These are phyloP conservation scores for Filobasidium wieringae DNA, from an alignment of 768 basidiomycete species.

Conservation along the genomic window DNA sequence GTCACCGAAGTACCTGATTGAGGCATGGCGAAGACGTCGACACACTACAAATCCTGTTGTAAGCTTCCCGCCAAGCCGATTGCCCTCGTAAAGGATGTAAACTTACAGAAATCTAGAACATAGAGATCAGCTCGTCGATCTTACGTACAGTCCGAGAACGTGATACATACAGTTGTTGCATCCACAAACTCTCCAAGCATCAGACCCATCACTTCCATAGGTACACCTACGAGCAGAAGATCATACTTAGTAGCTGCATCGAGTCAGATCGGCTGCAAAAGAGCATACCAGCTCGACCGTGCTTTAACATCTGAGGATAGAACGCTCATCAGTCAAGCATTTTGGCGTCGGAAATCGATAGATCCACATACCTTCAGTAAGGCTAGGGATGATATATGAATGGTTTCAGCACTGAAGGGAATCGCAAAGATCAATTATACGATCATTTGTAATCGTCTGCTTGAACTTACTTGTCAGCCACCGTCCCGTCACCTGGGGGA, in stretches of 20 bases:
- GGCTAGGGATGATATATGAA: conserved; percentile 95
- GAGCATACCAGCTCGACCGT: conserved; percentile 64
- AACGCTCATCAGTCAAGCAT: conserved; percentile 1
- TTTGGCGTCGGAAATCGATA: not conserved
- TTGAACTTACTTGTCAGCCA: conserved; percentile 9
- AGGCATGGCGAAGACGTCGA: conserved; percentile 98
- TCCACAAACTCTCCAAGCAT: conserved; percentile 98
- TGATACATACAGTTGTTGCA: conserved; percentile 60
- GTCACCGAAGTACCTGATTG: conserved; percentile 95
- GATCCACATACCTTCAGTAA: conserved; percentile 63
- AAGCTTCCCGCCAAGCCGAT: too few relatives aligned
- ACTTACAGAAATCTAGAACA: too few relatives aligned
- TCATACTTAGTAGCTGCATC: not conserved
- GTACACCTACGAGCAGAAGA: conserved; percentile 48
- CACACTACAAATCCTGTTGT: conserved; percentile 66
- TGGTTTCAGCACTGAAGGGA: conserved; percentile 43
- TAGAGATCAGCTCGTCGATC: too few relatives aligned
- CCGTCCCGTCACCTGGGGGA: conserved; percentile 7
- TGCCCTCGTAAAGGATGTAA: too few relatives aligned
- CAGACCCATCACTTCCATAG: conserved; percentile 92
- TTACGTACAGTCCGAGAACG: too few relatives aligned
- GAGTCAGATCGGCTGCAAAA: not conserved
- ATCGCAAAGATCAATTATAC: not conserved
- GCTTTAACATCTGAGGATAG: conserved; percentile 82
- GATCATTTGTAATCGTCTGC: not conserved